Evolutionary conservation across 2,329 filamentous ascomycete species (phyloP).

Genomic region (Stromatinia cepivora): DNA sequence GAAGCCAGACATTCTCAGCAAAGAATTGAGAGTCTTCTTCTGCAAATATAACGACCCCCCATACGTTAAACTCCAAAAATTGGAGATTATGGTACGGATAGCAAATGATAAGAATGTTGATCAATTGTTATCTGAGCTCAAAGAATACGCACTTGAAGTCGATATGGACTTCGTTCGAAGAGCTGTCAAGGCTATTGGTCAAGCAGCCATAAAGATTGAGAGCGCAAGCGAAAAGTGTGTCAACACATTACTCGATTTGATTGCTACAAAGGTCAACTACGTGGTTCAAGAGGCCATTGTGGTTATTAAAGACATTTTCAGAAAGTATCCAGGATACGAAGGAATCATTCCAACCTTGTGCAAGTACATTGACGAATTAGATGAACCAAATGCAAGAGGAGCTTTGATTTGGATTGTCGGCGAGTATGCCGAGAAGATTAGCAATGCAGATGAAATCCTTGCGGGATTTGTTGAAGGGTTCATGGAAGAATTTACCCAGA

Average conservation of each 20-base stretch:
- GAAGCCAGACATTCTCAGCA: slow-evolving; percentile 93
- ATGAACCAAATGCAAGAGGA: slow-evolving; percentile 87
- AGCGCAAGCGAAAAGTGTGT: slow-evolving; percentile 93
- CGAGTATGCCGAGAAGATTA: slow-evolving; percentile 99
- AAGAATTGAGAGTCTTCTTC: slow-evolving; percentile 97
- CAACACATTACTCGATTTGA: slow-evolving; percentile 87
- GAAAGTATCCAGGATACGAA: slow-evolving; percentile 97
- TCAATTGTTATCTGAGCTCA: slow-evolving; percentile 88
- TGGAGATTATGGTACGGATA: slow-evolving; percentile 99
- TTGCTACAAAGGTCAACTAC: slow-evolving; percentile 97
- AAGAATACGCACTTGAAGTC: slow-evolving; percentile 96
- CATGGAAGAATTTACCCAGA: slow-evolving; percentile 96
- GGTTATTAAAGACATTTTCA: slow-evolving; percentile 98
- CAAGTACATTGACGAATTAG: slow-evolving; percentile 93
- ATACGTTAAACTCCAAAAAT: slow-evolving; percentile 95
- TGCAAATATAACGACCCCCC: slow-evolving; percentile 99
- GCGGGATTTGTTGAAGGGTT: slow-evolving; percentile 90
- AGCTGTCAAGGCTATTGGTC: slow-evolving; percentile 92
- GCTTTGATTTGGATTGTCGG: slow-evolving; percentile 98
- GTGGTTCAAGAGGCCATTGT: slow-evolving; percentile 97
- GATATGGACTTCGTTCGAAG: slow-evolving; percentile 98
- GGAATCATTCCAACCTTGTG: slow-evolving; percentile 96
- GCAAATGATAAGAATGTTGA: slow-evolving; percentile 96
- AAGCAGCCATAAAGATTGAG: slow-evolving; percentile 98
- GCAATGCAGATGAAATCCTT: slow-evolving; percentile 94